A percentile compares a stretch with the other conserved stretches of the same genome.
These are phyloP conservation scores for Calendula officinalis DNA, from an alignment of 129 eudicot genomes.

Conservation along the genomic window DNA sequence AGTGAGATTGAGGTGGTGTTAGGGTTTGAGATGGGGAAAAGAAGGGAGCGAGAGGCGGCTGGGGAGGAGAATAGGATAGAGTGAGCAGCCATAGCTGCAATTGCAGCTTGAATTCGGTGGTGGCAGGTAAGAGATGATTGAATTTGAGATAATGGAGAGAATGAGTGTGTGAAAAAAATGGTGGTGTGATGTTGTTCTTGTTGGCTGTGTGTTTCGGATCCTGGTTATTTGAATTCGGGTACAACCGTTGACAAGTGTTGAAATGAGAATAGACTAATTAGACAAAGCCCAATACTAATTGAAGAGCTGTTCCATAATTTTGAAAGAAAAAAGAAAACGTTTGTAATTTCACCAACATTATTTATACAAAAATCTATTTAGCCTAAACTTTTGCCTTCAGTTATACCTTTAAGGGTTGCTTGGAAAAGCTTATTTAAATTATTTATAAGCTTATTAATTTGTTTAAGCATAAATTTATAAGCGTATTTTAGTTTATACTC, in stretches of 20 bases:
- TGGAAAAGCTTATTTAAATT: too few relatives aligned
- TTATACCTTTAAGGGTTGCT: too few relatives aligned
- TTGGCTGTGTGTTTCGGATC: slow-evolving; percentile 18
- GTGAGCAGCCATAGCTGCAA: slow-evolving; percentile 82
- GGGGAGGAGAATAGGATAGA: slow-evolving; percentile 48
- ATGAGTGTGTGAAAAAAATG: slow-evolving; percentile 6
- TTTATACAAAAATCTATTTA: too few relatives aligned
- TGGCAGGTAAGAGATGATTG: neutral
- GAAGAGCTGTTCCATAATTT: too few relatives aligned
- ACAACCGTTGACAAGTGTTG: neutral
- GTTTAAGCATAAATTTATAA: too few relatives aligned
- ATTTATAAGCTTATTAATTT: too few relatives aligned
- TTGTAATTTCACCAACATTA: too few relatives aligned
- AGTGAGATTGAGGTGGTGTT: slow-evolving; percentile 12
- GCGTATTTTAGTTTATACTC: too few relatives aligned
- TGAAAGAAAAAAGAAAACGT: too few relatives aligned
- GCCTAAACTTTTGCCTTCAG: too few relatives aligned
- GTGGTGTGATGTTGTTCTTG: neutral
- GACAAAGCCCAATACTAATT: neutral
- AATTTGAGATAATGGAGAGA: slow-evolving; percentile 3
- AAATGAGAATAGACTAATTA: neutral
- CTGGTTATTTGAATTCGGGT: slow-evolving; percentile 26
- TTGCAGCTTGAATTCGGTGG: slow-evolving; percentile 50
- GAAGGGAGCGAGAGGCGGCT: slow-evolving; percentile 27
- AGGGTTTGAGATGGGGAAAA: slow-evolving; percentile 47